Conservation (phyloP, 2,329 filamentous ascomycete species). For the Fusarium proliferatum region DNA sequence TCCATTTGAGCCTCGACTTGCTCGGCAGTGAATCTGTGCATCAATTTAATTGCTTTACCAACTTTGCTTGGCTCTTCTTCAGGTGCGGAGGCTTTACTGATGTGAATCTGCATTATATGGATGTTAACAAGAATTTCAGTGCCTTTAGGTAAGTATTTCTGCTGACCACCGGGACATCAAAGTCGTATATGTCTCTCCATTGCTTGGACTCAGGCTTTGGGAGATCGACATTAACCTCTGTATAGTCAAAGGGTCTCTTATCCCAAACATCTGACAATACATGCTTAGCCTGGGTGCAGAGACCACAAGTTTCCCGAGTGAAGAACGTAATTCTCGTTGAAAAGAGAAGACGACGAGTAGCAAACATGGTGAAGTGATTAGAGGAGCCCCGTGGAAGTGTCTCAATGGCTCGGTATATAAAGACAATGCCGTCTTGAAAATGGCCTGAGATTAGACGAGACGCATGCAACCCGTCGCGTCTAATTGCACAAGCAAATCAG, state of each 20-base stretch:
- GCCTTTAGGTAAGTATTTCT: neutral
- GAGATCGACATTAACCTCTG: constrained; percentile 79
- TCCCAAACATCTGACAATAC: constrained; percentile 77
- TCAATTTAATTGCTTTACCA: constrained; percentile 74
- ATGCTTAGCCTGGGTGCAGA: constrained; percentile 75
- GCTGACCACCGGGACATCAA: constrained; percentile 82
- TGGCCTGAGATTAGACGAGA: constrained; percentile 27
- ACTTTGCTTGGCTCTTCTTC: constrained; percentile 66
- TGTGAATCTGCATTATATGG: constrained; percentile 62
- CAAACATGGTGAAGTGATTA: constrained; percentile 57
- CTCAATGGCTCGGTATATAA: neutral
- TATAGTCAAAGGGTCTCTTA: constrained; percentile 72
- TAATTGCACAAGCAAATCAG: constrained; percentile 13
- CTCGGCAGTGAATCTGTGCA: constrained; percentile 78
- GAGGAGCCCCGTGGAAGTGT: neutral
- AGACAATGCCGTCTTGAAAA: neutral
- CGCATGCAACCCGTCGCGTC: constrained; percentile 1
- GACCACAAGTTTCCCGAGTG: constrained; percentile 75
- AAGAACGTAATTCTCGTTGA: constrained; percentile 78
- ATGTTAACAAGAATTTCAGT: neutral
- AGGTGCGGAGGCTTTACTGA: constrained; percentile 66
- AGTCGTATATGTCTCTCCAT: constrained; percentile 82
- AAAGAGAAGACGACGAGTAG: constrained; percentile 62
- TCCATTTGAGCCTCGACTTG: constrained; percentile 78
- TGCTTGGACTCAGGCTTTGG: constrained; percentile 69